Conservation (phyloP, 345 rosid species). For the Eutrema japonicum region DNA sequence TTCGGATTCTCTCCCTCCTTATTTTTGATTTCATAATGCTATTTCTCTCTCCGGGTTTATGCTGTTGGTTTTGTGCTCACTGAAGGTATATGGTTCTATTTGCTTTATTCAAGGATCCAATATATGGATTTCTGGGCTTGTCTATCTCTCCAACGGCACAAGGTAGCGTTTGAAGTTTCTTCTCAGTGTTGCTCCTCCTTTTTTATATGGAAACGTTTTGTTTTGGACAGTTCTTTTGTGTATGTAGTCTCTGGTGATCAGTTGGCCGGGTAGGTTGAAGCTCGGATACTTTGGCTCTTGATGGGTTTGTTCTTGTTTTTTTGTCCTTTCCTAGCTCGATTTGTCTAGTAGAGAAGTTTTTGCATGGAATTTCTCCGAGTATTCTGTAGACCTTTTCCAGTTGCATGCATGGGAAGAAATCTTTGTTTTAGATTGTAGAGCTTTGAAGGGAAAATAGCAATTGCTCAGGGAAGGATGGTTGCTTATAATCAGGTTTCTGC, state of each 20-base stretch:
- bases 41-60: neutral
- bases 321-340: neutral
- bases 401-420: neutral
- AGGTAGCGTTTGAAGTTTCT: neutral
- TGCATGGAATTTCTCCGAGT: neutral
- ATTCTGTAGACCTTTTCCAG: neutral
- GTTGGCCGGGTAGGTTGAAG: neutral
- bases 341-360: neutral
- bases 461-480: neutral
- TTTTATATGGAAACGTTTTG: neutral
- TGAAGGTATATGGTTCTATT: neutral
- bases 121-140: neutral
- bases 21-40: neutral
- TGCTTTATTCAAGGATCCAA: neutral
- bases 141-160: neutral
- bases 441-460: neutral
- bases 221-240: neutral
- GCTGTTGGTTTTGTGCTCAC: neutral
- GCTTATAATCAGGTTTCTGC: neutral
- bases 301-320: neutral
- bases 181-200: neutral
- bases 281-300: neutral
- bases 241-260: neutral
- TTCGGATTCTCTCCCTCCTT: neutral
- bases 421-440: conserved; percentile 1